Percentiles rank a stretch among this genome's conserved stretches.
Evolutionary conservation across 164 flowering plant species (phyloP).

Genomic region (Liriodendron chinense): DNA sequence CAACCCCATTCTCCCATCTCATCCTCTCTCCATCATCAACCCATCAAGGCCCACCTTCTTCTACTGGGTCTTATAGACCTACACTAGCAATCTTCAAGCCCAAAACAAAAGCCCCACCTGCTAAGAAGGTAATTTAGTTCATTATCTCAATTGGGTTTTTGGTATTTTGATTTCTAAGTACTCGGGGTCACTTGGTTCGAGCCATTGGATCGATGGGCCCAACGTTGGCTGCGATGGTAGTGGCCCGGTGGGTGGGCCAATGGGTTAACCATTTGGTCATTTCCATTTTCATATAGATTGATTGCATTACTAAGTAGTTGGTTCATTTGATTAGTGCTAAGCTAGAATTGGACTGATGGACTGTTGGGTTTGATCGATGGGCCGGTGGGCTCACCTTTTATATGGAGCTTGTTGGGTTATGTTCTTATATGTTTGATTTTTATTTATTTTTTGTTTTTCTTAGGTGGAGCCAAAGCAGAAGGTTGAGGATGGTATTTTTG

Average conservation of each 20-base stretch:
- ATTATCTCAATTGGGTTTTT: neutral
- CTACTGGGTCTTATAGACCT: conserved; percentile 18
- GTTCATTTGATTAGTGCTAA: too few species aligned
- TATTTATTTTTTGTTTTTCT: neutral
- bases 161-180: neutral
- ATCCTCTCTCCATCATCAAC: conserved; percentile 33
- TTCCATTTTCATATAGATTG: too few species aligned
- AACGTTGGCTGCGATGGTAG: too few species aligned
- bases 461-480: conserved; percentile 38
- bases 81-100: conserved; percentile 81
- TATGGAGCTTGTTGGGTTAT: neutral
- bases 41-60: conserved; percentile 1
- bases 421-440: neutral
- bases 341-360: too few species aligned
- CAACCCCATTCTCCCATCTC: conserved; percentile 45
- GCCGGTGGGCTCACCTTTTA: neutral
- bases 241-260: neutral
- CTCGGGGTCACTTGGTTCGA: neutral
- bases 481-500: conserved; percentile 93
- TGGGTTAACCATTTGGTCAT: neutral
- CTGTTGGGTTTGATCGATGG: neutral
- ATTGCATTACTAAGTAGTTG: too few species aligned
- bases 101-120: conserved; percentile 69
- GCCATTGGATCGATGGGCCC: neutral
- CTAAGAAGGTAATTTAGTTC: conserved; percentile 44